Evolutionary conservation across 345 rosid species (phyloP).

Genomic region (Lepidium sativum): DNA sequence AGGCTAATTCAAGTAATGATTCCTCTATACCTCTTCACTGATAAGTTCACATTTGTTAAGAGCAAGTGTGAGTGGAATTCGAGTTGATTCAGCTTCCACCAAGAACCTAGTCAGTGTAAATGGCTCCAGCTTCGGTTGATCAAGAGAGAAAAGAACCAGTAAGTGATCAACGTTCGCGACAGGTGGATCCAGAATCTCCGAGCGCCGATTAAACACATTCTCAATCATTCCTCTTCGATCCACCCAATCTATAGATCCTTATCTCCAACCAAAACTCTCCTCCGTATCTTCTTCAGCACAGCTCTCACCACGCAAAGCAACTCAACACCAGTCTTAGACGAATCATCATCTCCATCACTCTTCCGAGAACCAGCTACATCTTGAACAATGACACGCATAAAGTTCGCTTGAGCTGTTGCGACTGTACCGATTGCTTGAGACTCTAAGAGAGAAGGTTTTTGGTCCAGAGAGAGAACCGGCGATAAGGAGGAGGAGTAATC

Average conservation of each 20-base stretch:
- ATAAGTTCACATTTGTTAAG: constrained; percentile 73
- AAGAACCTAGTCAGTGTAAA: constrained; percentile 76
- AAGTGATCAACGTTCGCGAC: constrained; percentile 86
- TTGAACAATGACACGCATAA: constrained; percentile 81
- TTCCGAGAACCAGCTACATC: constrained; percentile 12
- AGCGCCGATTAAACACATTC: constrained; percentile 59
- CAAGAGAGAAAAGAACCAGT: constrained; percentile 70
- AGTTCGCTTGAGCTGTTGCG: constrained; percentile 89
- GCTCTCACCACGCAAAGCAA: constrained; percentile 87
- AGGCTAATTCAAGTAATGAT: too few species aligned
- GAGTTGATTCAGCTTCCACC: constrained; percentile 79
- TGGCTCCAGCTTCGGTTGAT: constrained; percentile 72
- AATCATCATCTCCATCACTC: constrained; percentile 3
- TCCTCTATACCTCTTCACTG: constrained; percentile 40
- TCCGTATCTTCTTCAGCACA: constrained; percentile 80
- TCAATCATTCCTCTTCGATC: constrained; percentile 82
- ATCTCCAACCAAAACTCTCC: constrained; percentile 88
- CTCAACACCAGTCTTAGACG: constrained; percentile 41
- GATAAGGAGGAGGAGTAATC: constrained; percentile 70
- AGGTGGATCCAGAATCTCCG: constrained; percentile 72
- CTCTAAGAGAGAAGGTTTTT: constrained; percentile 44
- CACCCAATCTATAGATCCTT: constrained; percentile 84
- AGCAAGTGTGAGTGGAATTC: constrained; percentile 71
- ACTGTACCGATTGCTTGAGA: constrained; percentile 85
- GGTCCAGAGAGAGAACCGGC: constrained; percentile 52